A percentile compares a stretch with the other conserved stretches of the same genome.
Evolutionary conservation across 2,329 filamentous ascomycete species (phyloP).

Genomic region (Fusarium circinatum): DNA sequence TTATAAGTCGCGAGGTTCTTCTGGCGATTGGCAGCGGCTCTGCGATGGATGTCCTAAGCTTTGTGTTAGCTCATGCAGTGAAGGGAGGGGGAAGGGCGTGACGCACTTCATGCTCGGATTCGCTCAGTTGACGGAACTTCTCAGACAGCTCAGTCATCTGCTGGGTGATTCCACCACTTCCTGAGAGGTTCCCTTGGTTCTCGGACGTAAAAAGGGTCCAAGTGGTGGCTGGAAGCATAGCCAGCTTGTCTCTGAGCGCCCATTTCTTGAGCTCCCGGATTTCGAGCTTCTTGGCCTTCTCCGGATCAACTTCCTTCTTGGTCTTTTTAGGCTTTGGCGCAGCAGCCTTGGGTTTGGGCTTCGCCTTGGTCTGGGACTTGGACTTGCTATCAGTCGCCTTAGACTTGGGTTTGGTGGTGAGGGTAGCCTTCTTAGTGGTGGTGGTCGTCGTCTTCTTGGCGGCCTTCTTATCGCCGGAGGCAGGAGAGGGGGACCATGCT

Average conservation of each 20-base stretch:
- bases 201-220: conserved; percentile 55
- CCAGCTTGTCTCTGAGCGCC: conserved; percentile 55
- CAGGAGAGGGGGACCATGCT: conserved; percentile 41
- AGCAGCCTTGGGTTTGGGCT: conserved; percentile 41
- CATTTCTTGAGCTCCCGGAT: conserved; percentile 52
- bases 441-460: conserved; percentile 29
- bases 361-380: conserved; percentile 45
- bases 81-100: neutral
- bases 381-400: conserved; percentile 39
- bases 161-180: conserved; percentile 14
- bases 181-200: conserved; percentile 35
- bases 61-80: conserved; percentile 3
- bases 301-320: conserved; percentile 51
- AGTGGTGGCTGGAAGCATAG: conserved; percentile 42
- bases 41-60: conserved; percentile 46
- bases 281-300: conserved; percentile 47
- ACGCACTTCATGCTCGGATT: conserved; percentile 57
- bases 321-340: conserved; percentile 44
- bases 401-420: conserved; percentile 30
- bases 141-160: conserved; percentile 45
- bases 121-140: conserved; percentile 54
- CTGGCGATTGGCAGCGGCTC: conserved; percentile 52
- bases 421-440: conserved; percentile 29
- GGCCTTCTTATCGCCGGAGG: conserved; percentile 33
- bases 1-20: conserved; percentile 54